phyloP scores from a whole-genome alignment of 192 early-diverging fungal species.

The Coemansia sp. region DNA sequence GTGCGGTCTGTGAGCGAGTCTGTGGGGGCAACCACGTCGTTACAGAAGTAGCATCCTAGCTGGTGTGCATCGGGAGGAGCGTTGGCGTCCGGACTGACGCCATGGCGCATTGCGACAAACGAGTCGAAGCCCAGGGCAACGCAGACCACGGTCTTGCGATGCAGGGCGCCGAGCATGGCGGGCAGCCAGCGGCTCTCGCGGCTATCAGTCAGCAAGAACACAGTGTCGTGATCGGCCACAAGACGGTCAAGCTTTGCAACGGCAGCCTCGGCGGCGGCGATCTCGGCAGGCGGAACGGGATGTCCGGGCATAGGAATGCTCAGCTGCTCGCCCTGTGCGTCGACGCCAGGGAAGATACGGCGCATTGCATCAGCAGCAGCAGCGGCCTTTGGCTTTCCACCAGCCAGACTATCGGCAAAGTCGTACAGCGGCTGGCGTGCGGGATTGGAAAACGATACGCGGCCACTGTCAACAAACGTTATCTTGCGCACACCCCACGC shows the following conservation, averaged over 20 bases:
- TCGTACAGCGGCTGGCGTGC: constrained; percentile 90
- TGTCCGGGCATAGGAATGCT: constrained; percentile 99
- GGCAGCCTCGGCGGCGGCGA: constrained; percentile 26
- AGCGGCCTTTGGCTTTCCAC: constrained; percentile 83
- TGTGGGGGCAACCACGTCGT: constrained; percentile 94
- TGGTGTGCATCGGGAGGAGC: constrained; percentile 8
- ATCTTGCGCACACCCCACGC: constrained; percentile 95
- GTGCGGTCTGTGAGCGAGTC: constrained; percentile 93
- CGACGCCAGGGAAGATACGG: constrained; percentile 78
- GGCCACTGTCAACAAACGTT: constrained; percentile 91
- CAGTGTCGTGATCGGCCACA: constrained; percentile 74
- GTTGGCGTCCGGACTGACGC: constrained; percentile 47
- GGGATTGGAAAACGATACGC: constrained; percentile 94
- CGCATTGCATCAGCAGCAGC: constrained; percentile 79
- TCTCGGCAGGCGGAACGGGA: constrained; percentile 44
- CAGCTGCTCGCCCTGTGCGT: constrained; percentile 66
- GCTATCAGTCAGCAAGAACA: constrained; percentile 93
- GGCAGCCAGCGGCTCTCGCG: constrained; percentile 96
- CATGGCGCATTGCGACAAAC: constrained; percentile 96
- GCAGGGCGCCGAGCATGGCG: constrained; percentile 73
- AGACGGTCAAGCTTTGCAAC: constrained; percentile 61
- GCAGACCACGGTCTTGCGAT: constrained; percentile 84
- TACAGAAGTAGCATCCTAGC: constrained; percentile 98
- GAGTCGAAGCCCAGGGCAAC: constrained; percentile 95
- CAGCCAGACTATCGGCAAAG: constrained; percentile 86